Evolutionary conservation across 176 grass and related monocot species (phyloP).

Genomic region (Thinopyrum elongatum): DNA sequence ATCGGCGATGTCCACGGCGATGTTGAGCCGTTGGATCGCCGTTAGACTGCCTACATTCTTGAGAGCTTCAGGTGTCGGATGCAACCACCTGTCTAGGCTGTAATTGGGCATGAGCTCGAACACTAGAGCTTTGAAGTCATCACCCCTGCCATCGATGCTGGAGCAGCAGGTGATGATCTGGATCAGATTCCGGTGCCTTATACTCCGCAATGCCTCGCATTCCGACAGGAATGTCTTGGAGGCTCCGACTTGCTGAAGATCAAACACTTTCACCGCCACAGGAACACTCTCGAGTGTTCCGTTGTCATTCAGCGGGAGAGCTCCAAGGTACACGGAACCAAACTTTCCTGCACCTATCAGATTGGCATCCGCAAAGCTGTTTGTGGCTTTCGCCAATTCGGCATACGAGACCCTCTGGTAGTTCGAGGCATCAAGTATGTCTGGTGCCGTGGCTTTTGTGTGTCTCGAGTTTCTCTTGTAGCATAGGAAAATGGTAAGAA

Average conservation of each 20-base stretch:
- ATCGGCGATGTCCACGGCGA: slow-evolving; percentile 31
- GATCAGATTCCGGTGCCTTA: background rate
- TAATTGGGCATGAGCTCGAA: slow-evolving; percentile 50
- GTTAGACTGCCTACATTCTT: background rate
- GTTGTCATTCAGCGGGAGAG: background rate
- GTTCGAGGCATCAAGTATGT: background rate
- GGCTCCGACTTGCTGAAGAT: background rate
- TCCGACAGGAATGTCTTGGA: background rate
- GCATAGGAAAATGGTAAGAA: background rate
- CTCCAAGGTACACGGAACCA: background rate
- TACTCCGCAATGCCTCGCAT: background rate
- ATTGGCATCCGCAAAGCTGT: background rate
- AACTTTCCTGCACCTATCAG: background rate
- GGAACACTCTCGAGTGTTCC: background rate
- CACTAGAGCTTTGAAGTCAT: slow-evolving; percentile 47
- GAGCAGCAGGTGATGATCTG: background rate
- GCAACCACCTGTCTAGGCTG: slow-evolving; percentile 47
- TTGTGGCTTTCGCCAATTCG: background rate
- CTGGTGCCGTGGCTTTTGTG: background rate
- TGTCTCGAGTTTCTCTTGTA: background rate
- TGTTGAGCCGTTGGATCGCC: slow-evolving; percentile 23
- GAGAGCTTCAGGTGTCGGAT: background rate
- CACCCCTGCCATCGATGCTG: background rate
- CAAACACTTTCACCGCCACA: background rate
- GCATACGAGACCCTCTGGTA: background rate